Evolutionary conservation across 2,329 filamentous ascomycete genomes (phyloP).

Genomic region (Sordariomycetes sp.): DNA sequence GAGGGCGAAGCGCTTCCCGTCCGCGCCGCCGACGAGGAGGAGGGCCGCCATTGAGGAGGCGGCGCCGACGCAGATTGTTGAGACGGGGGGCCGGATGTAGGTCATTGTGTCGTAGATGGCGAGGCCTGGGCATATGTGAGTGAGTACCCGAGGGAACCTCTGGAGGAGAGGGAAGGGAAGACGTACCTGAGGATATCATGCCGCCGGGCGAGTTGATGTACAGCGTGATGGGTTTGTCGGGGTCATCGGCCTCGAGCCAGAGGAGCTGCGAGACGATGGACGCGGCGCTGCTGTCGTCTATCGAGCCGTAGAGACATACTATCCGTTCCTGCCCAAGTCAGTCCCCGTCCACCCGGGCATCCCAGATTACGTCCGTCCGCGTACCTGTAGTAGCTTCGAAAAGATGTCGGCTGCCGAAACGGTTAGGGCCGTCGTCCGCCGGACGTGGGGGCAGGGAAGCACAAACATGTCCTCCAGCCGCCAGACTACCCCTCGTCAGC

Average conservation of each 20-base stretch:
- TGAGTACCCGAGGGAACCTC: too few species aligned
- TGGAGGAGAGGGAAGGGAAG: not conserved
- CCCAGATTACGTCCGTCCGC: constrained; percentile 5
- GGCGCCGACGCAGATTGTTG: constrained; percentile 88
- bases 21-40: constrained; percentile 71
- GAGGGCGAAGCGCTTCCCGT: constrained; percentile 75
- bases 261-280: constrained; percentile 90
- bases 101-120: constrained; percentile 99
- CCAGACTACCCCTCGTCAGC: constrained; percentile 40
- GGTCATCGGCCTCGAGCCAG: constrained; percentile 94
- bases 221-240: constrained; percentile 87
- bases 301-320: constrained; percentile 80
- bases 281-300: constrained; percentile 84
- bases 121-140: constrained; percentile 27
- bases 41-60: constrained; percentile 92
- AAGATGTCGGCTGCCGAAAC: constrained; percentile 58
- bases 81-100: constrained; percentile 87
- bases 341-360: not conserved
- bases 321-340: constrained; percentile 65
- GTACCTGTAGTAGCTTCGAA: constrained; percentile 62
- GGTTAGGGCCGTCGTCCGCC: constrained; percentile 10
- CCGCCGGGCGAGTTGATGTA: constrained; percentile 97
- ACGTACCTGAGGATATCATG: constrained; percentile 58
- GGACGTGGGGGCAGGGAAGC: not conserved
- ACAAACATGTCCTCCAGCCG: constrained; percentile 66